These are phyloP conservation scores for Petunia hybrid DNA, from an alignment of 305 asterid species.

Conservation along the genomic window DNA sequence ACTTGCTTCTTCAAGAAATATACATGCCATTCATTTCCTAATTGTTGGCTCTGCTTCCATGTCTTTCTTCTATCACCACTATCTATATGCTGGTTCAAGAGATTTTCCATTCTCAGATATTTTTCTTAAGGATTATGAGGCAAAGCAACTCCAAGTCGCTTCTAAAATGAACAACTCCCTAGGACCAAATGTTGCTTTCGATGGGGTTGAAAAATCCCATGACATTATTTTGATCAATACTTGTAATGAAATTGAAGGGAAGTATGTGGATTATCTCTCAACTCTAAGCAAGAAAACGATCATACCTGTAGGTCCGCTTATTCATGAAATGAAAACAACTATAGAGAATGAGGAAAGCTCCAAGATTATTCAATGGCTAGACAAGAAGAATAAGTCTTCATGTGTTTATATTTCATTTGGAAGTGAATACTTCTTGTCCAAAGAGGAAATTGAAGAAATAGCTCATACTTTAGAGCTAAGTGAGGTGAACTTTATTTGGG, in stretches of 20 bases:
- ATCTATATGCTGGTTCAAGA: background rate
- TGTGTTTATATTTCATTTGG: conserved; percentile 53
- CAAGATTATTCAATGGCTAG: conserved; percentile 48
- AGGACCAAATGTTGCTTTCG: conserved; percentile 11
- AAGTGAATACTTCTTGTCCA: conserved; percentile 55
- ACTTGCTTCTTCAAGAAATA: conserved; percentile 43
- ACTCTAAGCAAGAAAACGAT: conserved; percentile 30
- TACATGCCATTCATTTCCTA: conserved; percentile 50
- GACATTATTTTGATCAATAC: conserved; percentile 48
- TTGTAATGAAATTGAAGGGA: conserved; percentile 47
- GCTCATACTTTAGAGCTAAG: conserved; percentile 48
- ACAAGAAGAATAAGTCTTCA: conserved; percentile 36
- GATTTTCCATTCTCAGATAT: conserved; percentile 42
- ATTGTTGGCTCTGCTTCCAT: conserved; percentile 38
- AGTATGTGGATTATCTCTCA: conserved; percentile 56
- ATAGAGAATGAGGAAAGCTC: conserved; percentile 23
- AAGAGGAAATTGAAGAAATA: conserved; percentile 46
- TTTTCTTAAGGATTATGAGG: conserved; percentile 36
- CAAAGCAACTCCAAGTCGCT: background rate
- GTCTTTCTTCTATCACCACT: conserved; percentile 41
- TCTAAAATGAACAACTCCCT: background rate
- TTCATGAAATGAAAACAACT: conserved; percentile 21
- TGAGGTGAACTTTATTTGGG: conserved; percentile 54
- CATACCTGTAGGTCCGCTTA: conserved; percentile 47
- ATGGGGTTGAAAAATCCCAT: conserved; percentile 37